A percentile compares a stretch with the other conserved stretches of the same genome.
phyloP scores from a whole-genome alignment of 2,329 filamentous ascomycete species.

The Camillea tinctor region DNA sequence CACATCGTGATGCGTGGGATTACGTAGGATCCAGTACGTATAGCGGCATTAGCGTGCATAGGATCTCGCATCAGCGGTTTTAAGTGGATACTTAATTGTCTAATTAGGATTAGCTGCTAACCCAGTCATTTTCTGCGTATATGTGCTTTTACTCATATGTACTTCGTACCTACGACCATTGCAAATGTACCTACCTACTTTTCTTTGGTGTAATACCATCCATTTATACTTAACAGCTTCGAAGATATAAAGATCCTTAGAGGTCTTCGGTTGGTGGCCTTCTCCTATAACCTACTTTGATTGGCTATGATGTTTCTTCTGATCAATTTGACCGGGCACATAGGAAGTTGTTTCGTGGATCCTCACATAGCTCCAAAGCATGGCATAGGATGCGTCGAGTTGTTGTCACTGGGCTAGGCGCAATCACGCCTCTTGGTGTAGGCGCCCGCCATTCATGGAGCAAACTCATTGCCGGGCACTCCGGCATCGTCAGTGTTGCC shows the following conservation, averaged over 20 bases:
- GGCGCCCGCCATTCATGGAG: conserved; percentile 77
- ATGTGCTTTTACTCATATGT: background rate
- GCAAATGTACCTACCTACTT: too few species aligned
- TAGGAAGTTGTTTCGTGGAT: conserved; percentile 22
- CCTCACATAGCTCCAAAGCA: conserved; percentile 20
- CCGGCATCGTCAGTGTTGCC: conserved; percentile 74
- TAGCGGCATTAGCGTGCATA: background rate
- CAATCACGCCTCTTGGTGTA: conserved; percentile 79
- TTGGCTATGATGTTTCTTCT: background rate
- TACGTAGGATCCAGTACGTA: background rate
- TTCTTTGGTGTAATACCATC: conserved; percentile 5
- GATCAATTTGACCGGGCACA: background rate
- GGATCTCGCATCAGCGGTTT: background rate
- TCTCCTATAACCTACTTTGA: conserved; percentile 10
- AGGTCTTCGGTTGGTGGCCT: background rate
- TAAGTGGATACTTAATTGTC: background rate
- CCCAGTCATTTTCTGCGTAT: background rate
- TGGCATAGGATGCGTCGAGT: conserved; percentile 65
- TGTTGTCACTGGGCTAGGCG: conserved; percentile 80
- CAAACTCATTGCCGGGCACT: conserved; percentile 74
- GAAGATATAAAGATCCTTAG: background rate
- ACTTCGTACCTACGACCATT: too few species aligned
- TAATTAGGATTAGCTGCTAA: background rate
- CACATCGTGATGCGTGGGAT: background rate
- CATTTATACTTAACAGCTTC: too few species aligned